A percentile compares a stretch with the other conserved stretches of the same genome.
Evolutionary conservation across 257 asterid genomes (phyloP).

Genomic region (Rhazya stricta): DNA sequence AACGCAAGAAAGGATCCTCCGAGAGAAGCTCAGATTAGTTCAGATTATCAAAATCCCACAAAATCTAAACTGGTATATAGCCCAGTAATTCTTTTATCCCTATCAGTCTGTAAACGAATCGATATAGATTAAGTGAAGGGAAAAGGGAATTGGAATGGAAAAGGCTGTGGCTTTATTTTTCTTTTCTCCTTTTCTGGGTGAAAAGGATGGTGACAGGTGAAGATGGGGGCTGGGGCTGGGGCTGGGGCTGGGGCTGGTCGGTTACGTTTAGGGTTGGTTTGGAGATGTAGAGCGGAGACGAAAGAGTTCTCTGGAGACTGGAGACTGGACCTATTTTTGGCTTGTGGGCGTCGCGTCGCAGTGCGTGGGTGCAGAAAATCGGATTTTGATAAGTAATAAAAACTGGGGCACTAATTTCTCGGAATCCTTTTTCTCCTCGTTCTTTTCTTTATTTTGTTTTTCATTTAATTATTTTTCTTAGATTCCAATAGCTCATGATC

Average conservation of each 20-base stretch:
- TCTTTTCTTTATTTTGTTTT: neutral
- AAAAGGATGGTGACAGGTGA: neutral
- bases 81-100: neutral
- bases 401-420: neutral
- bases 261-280: constrained; percentile 8
- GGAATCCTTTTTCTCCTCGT: neutral
- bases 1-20: neutral
- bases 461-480: neutral
- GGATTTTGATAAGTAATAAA: neutral
- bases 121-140: neutral
- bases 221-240: neutral
- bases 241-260: neutral
- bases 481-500: too few species aligned
- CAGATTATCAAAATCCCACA: constrained; percentile 1
- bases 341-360: neutral
- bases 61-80: neutral
- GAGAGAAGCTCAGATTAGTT: constrained; percentile 8
- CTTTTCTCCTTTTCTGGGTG: neutral
- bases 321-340: neutral
- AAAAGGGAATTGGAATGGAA: neutral
- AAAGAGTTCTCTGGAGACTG: neutral
- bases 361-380: neutral
- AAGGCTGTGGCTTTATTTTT: constrained; percentile 1
- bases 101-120: neutral
- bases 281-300: neutral